These are phyloP conservation scores for Acanthamoeba castellanii DNA, from an alignment of 208 protist genomes.

Conservation along the genomic window DNA sequence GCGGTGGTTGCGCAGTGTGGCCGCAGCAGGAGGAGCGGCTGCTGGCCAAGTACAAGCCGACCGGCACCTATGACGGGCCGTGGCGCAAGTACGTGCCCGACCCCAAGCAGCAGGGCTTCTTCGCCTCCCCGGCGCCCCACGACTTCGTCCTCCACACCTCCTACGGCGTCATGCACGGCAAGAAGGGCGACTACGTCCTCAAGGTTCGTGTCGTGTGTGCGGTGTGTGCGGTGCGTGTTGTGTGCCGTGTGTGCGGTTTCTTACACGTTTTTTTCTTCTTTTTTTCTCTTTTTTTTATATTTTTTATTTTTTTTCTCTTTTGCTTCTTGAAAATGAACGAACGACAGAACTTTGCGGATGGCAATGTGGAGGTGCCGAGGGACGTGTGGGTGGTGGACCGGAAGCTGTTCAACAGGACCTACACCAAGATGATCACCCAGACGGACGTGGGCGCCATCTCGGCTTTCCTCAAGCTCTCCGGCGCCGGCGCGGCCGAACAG, in stretches of 20 bases:
- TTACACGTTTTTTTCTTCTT: too few relatives aligned
- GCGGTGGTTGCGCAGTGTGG: not conserved
- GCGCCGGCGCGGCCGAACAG: too few relatives aligned
- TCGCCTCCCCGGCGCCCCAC: not conserved
- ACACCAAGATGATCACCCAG: not conserved
- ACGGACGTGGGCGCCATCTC: not conserved
- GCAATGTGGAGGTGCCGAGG: not conserved
- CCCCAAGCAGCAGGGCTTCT: not conserved
- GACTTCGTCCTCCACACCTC: constrained; percentile 2
- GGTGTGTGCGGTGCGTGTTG: too few relatives aligned
- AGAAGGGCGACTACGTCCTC: constrained; percentile 50
- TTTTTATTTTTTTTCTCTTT: not conserved
- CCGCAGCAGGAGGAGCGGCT: constrained; percentile 8
- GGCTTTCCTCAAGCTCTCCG: not conserved
- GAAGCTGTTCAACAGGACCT: not conserved
- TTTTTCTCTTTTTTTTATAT: not conserved
- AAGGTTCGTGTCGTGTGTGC: not conserved
- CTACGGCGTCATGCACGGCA: constrained; percentile 31
- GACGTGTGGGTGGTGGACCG: not conserved
- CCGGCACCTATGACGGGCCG: not conserved
- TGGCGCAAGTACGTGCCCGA: constrained; percentile 42
- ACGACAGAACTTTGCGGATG: not conserved
- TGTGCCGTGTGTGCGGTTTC: too few relatives aligned
- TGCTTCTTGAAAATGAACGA: too few relatives aligned
- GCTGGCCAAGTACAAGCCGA: constrained; percentile 26